phyloP scores from a whole-genome alignment of 345 rosid species.

The Salix brachista region DNA sequence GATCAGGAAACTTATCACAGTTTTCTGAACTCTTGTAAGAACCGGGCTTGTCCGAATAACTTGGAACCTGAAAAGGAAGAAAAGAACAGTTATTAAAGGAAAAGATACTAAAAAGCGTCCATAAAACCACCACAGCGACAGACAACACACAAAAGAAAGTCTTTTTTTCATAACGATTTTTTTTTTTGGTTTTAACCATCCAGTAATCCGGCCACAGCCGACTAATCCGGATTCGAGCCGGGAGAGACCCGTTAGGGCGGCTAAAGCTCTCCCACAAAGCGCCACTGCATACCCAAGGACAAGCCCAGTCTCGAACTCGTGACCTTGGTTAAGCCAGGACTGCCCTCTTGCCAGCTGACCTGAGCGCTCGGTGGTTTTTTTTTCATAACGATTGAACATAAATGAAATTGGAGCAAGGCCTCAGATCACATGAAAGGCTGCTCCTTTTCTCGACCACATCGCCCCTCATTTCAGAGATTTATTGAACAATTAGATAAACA shows the following conservation, averaged over 20 bases:
- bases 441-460: not conserved
- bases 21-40: not conserved
- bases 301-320: no score
- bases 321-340: no score
- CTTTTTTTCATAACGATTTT: not conserved
- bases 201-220: no score
- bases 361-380: no score
- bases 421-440: not conserved
- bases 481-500: not conserved
- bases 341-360: no score
- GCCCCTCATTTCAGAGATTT: not conserved
- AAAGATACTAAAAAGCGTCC: not conserved
- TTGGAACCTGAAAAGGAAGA: conserved; percentile 2
- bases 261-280: no score
- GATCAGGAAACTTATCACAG: not conserved
- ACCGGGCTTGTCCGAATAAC: not conserved
- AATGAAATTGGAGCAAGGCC: not conserved
- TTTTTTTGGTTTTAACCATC: no score
- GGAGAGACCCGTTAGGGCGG: no score
- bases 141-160: not conserved
- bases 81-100: not conserved
- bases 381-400: not conserved
- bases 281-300: no score
- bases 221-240: no score
- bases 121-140: not conserved